Evolutionary conservation across 108 stramenopile species (phyloP), one percentile per base, ranked within the genome.

Genomic region (Pseudonitzschia multistriata): DNA sequence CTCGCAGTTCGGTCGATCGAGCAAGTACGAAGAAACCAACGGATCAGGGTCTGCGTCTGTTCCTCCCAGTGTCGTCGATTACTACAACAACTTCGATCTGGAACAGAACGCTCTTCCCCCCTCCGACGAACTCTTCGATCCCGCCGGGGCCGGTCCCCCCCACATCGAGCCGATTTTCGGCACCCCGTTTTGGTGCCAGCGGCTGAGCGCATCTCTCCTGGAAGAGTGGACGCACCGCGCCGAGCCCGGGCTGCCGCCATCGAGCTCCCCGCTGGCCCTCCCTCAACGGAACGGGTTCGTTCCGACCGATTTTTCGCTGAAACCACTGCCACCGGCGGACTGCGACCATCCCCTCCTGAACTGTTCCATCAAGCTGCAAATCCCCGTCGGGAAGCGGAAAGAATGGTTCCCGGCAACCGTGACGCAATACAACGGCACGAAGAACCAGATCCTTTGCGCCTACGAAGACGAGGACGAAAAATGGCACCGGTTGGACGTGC

Each of bases 261-360:
- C 79, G 3, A 77, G 81, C 2, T 80, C 83, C 0, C 61, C 63
- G 15, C 69, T 95, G 13, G 21, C 66, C 29, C 76, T 95, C 22
- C 94, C 94, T 1, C 84, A 87, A 10, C 53, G 68, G 53, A 95
- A 95, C 68, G 76, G 85, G 35, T 95, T 85, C 57, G 67, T 95
- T 53, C 91, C 94, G 10, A 72, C 78, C 31, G 70, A 83, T 22
- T 85, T 92, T 66, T 81, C 80, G 21, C 62, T 95, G 14, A 90
- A 88, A 49, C 81, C 84, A 5, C 66, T 87, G 34, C 92, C 92
- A 52, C 66, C 74, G 10, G 77, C 88, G 66, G 93, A 92, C 72
- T 67, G 76, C 24, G 76, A 85, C 25, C 93, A 94, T 53, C 87
- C 88, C 22, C 55, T 94, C 28, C 73, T 94, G 24, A 84, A 88